Evolutionary conservation across 225 moss, liverwort and hornwort species (phyloP), one percentile per base, ranked within the genome.

Genomic region (Anthoceros angustus): DNA sequence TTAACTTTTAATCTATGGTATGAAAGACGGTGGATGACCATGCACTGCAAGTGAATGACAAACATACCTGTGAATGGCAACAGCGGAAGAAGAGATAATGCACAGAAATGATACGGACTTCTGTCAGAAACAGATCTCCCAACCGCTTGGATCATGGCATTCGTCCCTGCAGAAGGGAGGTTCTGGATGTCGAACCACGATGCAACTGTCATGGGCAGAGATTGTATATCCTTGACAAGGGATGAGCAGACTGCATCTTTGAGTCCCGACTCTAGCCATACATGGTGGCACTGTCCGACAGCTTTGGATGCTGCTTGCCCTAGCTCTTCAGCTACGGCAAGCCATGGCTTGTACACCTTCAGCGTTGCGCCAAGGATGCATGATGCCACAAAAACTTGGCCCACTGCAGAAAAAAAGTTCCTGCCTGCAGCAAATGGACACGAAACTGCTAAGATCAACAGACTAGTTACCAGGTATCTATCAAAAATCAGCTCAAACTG

Each of bases 311-410:
- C n/a, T 55, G 8, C n/a, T 55, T 20, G 55, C 7, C 55, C 55
- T 12, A 18, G 16, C 7, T 55, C n/a, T 55, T 55, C 23, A 23
- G 55, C 55, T 18, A 55, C 55, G 23, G 55, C 55, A 7, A 55
- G 55, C 55, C 55, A 55, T 20, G 55, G 55, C n/a, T 55, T 20
- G 55, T 55, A 55, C 55, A 55, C 55, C 55, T 55, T 55, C 55
- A 55, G 23, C 18, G 55, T 55, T 18, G 18, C 55, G 14, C 55
- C 23, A 18, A 55, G 55, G n/a, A 55, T 23, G 6, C 10, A 55
- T 18, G 55, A 55, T 18, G 14, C 55, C 55, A 55, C 55, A 15
- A 15, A 55, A 20, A 55, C 23, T 15, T 55, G 55, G n/a, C 55
- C 55, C 16, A 55, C 18, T 20, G 55, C 55, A 55, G 55, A 18